Evolutionary conservation across 2,329 filamentous ascomycete species (phyloP), one percentile per base, ranked within the genome.

Genomic region (Ophioceras dolichostomum): DNA sequence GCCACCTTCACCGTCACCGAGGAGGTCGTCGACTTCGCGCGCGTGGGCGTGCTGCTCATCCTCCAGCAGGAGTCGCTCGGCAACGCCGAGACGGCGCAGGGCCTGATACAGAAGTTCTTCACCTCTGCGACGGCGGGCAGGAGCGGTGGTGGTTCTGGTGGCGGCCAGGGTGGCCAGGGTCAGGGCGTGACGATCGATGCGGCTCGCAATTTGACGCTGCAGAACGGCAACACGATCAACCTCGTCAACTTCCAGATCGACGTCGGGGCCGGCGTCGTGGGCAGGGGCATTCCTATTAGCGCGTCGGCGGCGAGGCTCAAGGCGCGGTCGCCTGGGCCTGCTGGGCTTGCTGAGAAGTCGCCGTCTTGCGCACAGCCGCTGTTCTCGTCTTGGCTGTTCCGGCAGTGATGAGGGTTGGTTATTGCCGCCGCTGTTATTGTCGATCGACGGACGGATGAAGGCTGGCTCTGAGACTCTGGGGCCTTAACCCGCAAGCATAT

Each of bases 1-100:
- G 46, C 55, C 3, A 50, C 46, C 1, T 78, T 78, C 35, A 51
- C 50, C 0, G 58, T 74, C 10, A 72, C 70, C 1, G 64, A 77
- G 39, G 62, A 72, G 35, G 64, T 67, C 0, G 57, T 79, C 1
- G 77, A 82, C 47, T 83, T 83, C 57, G 69, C 74, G 1, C 66
- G 77, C 4, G 65, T 79, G 2, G 68, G 67, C 0, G 69, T 82
- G 3, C 60, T 83, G 13, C 80, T 65, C 44, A 61, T 83, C 19
- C 57, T 81, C 2, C 73, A 81, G 47, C 57, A 75, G 45, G 56
- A 70, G 39, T 60, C 54, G 5, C 47, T 76, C 2, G 53, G 59
- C 22, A 58, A 61, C 28, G 76, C 76, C 0, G 63, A 69, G 33
- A 54, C 54, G 5, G 73, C 74, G 1, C 76, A 80, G 49, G 57